phyloP scores from a whole-genome alignment of 2,329 filamentous ascomycete genomes.

The Tolypocladium cylindrosporum region DNA sequence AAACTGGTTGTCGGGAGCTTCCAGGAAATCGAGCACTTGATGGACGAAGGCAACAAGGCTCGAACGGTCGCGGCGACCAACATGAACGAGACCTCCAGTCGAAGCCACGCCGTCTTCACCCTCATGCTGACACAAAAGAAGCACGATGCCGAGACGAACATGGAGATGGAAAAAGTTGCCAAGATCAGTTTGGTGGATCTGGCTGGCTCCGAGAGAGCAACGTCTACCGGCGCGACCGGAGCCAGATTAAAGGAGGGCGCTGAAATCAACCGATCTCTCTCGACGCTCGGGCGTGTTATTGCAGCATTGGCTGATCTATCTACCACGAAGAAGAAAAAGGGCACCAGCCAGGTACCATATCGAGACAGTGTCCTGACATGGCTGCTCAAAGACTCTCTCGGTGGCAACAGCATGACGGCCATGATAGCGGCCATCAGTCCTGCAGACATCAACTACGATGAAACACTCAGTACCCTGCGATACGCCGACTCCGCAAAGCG shows the following conservation, averaged over 20 bases:
- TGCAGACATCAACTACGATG: conserved; percentile 97
- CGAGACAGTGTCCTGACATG: conserved; percentile 95
- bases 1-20: conserved; percentile 92
- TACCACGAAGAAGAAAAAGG: conserved; percentile 71
- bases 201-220: conserved; percentile 93
- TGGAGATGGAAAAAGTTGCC: conserved; percentile 95
- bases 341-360: conserved; percentile 75
- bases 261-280: conserved; percentile 95
- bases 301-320: conserved; percentile 88
- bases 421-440: conserved; percentile 99
- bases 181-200: conserved; percentile 98
- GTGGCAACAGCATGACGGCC: conserved; percentile 97
- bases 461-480: conserved; percentile 87
- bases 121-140: conserved; percentile 91
- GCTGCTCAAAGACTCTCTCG: conserved; percentile 92
- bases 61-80: conserved; percentile 96
- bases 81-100: conserved; percentile 99
- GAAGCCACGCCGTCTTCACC: conserved; percentile 97
- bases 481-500: conserved; percentile 97
- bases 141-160: conserved; percentile 82
- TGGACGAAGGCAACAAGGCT: conserved; percentile 99
- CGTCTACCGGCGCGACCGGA: conserved; percentile 92
- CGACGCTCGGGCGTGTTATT: conserved; percentile 94
- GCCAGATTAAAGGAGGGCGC: conserved; percentile 94
- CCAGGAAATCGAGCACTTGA: conserved; percentile 89